A percentile compares a stretch with the other conserved stretches of the same genome.
phyloP scores from a whole-genome alignment of 768 basidiomycete genomes.

The Guyanaporus albipodus region DNA sequence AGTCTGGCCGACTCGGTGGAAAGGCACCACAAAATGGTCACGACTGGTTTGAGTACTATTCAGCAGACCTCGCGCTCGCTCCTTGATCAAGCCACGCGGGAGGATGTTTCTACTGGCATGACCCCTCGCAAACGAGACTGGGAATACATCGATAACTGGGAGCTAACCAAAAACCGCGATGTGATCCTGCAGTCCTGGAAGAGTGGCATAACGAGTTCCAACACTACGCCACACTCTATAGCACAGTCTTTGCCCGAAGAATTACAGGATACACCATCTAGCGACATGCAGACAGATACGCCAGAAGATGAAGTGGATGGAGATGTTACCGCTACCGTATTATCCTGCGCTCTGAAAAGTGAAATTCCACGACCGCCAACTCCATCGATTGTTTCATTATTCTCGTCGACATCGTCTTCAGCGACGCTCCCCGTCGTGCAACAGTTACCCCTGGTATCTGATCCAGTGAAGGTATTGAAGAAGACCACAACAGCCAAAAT shows the following conservation, averaged over 20 bases:
- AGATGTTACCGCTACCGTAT: constrained; percentile 20
- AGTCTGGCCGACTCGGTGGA: constrained; percentile 39
- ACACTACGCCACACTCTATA: constrained; percentile 38
- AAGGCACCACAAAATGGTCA: constrained; percentile 41
- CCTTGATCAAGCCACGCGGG: constrained; percentile 52
- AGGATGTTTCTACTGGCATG: constrained; percentile 63
- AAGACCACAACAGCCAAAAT: constrained; percentile 21
- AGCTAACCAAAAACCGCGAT: constrained; percentile 61
- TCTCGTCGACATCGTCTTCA: constrained; percentile 39
- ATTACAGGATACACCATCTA: constrained; percentile 16
- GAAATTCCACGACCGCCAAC: constrained; percentile 15
- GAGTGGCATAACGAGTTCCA: constrained; percentile 30
- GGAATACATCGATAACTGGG: constrained; percentile 70
- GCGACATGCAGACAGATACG: constrained; percentile 14
- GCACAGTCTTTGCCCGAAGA: constrained; percentile 34
- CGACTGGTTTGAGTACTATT: constrained; percentile 44
- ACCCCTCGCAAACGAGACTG: constrained; percentile 77
- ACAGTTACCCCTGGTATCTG: constrained; percentile 4
- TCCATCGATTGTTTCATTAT: constrained; percentile 31
- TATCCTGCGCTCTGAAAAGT: constrained; percentile 2
- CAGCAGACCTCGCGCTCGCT: constrained; percentile 50
- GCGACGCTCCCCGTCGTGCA: constrained; percentile 23
- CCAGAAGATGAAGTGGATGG: constrained; percentile 8
- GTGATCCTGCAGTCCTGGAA: constrained; percentile 53
- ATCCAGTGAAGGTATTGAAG: constrained; percentile 15